A percentile compares a stretch with the other conserved stretches of the same genome.
Conservation (phyloP, 2,329 filamentous ascomycete genomes). For the Hortaea werneckii region DNA sequence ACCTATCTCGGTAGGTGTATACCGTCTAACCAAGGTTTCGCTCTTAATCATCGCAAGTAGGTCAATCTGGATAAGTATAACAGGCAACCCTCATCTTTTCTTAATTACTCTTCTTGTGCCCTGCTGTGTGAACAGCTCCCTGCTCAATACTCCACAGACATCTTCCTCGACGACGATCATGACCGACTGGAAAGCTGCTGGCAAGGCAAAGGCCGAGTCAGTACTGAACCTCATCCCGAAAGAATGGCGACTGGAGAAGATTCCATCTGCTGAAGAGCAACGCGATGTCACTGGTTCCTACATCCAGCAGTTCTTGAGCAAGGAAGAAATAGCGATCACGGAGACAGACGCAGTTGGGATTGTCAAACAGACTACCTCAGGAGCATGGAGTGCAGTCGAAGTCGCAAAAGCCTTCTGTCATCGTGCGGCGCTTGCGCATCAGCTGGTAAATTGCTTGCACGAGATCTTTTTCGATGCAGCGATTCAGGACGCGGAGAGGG, state of each 20-base stretch:
- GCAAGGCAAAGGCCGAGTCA: slow-evolving; percentile 43
- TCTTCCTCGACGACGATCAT: no score
- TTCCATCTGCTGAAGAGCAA: slow-evolving; percentile 42
- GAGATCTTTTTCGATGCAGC: slow-evolving; percentile 41
- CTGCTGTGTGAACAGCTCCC: no score
- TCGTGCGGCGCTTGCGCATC: slow-evolving; percentile 42
- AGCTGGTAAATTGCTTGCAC: slow-evolving; percentile 37
- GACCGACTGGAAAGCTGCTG: slow-evolving; percentile 40
- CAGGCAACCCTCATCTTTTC: no score
- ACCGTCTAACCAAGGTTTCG: no score
- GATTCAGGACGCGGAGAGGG: slow-evolving; percentile 30
- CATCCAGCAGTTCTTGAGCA: slow-evolving; percentile 45
- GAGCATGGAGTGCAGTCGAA: slow-evolving; percentile 47
- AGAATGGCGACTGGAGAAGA: slow-evolving; percentile 43
- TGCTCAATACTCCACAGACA: no score
- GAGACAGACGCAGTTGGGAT: slow-evolving; percentile 50
- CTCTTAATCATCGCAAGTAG: no score
- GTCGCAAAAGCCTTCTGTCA: slow-evolving; percentile 49
- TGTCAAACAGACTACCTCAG: slow-evolving; percentile 42
- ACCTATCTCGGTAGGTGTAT: no score
- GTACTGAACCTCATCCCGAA: slow-evolving; percentile 46
- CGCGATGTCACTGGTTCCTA: slow-evolving; percentile 48
- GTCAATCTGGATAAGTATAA: no score
- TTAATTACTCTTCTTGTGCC: no score
- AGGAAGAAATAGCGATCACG: slow-evolving; percentile 50